These are phyloP conservation scores for Neonectria neomacrospora DNA, from an alignment of 2,329 filamentous ascomycete species.

Conservation along the genomic window DNA sequence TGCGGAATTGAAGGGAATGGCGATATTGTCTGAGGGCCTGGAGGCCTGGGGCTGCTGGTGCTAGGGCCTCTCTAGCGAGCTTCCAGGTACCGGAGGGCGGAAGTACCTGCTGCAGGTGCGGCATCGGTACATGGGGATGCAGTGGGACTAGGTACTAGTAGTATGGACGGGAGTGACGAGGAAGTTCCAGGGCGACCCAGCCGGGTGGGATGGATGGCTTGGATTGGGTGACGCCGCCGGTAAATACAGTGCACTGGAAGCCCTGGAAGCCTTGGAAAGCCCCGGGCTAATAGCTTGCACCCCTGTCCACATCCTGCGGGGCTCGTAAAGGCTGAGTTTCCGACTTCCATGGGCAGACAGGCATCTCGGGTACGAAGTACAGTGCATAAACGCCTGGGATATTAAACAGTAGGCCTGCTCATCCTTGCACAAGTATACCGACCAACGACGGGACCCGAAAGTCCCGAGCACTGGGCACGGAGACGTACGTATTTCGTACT, in stretches of 20 bases:
- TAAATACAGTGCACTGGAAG: slow-evolving; percentile 13
- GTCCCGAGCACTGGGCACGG: background rate
- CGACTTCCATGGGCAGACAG: slow-evolving; percentile 4
- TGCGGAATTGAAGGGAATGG: slow-evolving; percentile 26
- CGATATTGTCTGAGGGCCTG: slow-evolving; percentile 10
- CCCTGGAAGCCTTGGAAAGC: background rate
- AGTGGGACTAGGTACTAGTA: too few species aligned
- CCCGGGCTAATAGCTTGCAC: background rate
- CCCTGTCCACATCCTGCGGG: background rate
- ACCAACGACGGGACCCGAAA: background rate
- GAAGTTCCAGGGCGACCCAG: slow-evolving; percentile 11
- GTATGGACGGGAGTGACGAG: background rate
- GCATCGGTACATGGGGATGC: background rate
- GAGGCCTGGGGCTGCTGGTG: background rate
- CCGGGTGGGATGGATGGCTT: slow-evolving; percentile 11
- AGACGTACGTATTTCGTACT: background rate
- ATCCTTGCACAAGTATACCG: background rate
- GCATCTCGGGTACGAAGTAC: background rate
- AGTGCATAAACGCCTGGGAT: background rate
- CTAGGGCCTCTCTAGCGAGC: background rate
- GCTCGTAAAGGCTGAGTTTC: slow-evolving; percentile 1
- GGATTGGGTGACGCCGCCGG: slow-evolving; percentile 13
- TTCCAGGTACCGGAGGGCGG: slow-evolving; percentile 6
- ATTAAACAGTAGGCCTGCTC: background rate
- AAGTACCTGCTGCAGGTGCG: slow-evolving; percentile 1